Conservation (phyloP, 331 rosid species). For the Prunus yedoensis region DNA sequence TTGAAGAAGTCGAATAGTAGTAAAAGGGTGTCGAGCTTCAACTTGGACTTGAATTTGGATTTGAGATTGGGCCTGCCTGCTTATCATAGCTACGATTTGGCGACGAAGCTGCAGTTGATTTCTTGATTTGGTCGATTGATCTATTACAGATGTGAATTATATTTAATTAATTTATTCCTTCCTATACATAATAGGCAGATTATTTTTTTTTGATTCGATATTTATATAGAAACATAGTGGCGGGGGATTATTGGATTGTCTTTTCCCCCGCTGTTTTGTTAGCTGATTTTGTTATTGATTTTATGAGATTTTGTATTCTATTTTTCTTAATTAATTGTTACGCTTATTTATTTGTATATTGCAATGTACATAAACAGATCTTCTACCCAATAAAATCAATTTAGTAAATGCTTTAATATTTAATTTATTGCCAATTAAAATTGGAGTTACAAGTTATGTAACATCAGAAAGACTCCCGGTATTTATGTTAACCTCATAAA, state of each 20-base stretch:
- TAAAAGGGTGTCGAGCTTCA: slow-evolving; percentile 33
- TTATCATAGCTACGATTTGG: slow-evolving; percentile 16
- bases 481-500: too few relatives aligned
- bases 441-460: too few relatives aligned
- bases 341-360: too few relatives aligned
- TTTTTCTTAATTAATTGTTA: background rate
- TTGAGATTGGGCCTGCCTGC: slow-evolving; percentile 46
- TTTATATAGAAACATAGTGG: background rate
- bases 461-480: too few relatives aligned
- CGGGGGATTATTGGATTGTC: background rate
- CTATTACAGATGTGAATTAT: background rate
- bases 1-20: slow-evolving; percentile 38
- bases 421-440: too few relatives aligned
- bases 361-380: too few relatives aligned
- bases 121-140: slow-evolving; percentile 1
- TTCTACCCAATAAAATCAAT: too few relatives aligned
- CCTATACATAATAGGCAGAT: background rate
- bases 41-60: slow-evolving; percentile 23
- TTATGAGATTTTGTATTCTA: background rate
- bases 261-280: background rate
- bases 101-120: slow-evolving; percentile 38
- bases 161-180: background rate
- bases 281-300: background rate
- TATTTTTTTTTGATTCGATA: background rate
- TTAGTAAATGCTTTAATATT: too few relatives aligned